Conservation (phyloP, 2,329 filamentous ascomycete genomes). For the Tothia fuscella region DNA sequence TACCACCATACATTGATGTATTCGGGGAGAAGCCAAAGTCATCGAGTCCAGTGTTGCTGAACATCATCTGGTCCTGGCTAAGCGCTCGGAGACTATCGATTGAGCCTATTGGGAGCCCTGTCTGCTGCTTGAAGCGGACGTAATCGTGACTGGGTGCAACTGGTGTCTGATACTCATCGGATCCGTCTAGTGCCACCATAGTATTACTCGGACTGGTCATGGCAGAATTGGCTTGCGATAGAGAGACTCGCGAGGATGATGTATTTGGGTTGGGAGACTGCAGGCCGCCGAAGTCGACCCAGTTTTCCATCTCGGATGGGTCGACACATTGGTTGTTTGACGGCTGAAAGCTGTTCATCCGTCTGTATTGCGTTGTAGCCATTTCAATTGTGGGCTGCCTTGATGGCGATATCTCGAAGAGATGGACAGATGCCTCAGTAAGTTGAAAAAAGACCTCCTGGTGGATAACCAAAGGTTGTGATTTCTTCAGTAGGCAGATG, state of each 20-base stretch:
- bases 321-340: slow-evolving; percentile 25
- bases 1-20: slow-evolving; percentile 31
- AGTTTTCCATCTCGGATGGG: slow-evolving; percentile 25
- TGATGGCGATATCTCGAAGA: too few relatives aligned
- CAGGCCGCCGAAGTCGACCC: slow-evolving; percentile 46
- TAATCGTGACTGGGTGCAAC: slow-evolving; percentile 88
- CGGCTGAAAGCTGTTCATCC: slow-evolving; percentile 5
- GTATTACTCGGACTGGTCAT: slow-evolving; percentile 43
- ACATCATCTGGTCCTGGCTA: slow-evolving; percentile 42
- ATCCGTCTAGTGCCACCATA: slow-evolving; percentile 36
- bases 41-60: slow-evolving; percentile 53
- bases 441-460: too few relatives aligned
- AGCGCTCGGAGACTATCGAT: slow-evolving; percentile 69
- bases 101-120: slow-evolving; percentile 77
- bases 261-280: slow-evolving; percentile 47
- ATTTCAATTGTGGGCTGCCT: slow-evolving; percentile 25
- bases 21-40: slow-evolving; percentile 46
- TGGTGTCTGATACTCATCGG: slow-evolving; percentile 44
- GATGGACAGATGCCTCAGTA: not conserved
- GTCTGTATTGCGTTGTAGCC: slow-evolving; percentile 23
- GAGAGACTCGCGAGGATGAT: slow-evolving; percentile 37
- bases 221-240: slow-evolving; percentile 39
- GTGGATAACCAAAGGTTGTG: too few relatives aligned
- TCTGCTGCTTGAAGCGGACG: slow-evolving; percentile 90
- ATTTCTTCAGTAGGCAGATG: too few relatives aligned